Base-by-base conservation (phyloP, 2,329 filamentous ascomycete genomes). In the Aotearoamyces nothofagi region DNA sequence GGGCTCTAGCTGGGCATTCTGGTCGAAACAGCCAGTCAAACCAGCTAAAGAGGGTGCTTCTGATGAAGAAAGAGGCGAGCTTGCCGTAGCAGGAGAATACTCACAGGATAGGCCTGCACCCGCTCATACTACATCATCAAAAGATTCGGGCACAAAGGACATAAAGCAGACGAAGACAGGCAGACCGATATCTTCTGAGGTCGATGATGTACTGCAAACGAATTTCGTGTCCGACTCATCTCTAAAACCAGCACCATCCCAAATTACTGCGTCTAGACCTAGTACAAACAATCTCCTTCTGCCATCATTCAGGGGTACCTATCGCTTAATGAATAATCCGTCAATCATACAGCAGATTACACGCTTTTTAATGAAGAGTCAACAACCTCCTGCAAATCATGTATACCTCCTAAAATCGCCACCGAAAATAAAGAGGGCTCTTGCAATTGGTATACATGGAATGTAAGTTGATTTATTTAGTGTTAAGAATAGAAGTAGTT, bases 371-470 rank as follows among this genome's bases (percentile, higher is more conserved):
- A 54, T 74, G 8, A 57, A 64, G 16, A 60, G 63, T 2, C 60
- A 63, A 23, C 66, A 74, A 27, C 51, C 63, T 5, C 60, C 69
- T 3, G 63, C 63, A 10, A 74, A 69, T 27, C 80, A 94, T 49
- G 71, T 94, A 4, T 77, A 72, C 39, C 66, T 82, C 17, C 56
- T 71, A 5, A 73, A 72, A 24, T 69, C 79, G 5, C 62, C 70
- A 0, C 78, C 72, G 1, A 78, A 68, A 39, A 72, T 96, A 26
- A 82, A 72, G 45, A 90, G 78, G 40, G 90, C 90, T 9, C 64
- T 98, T 4, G 84, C 86, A 1, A 93, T 98, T 40, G 90, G 90
- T 22, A 73, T 98, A 1, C 90, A 98, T 51, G 90, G 90, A 1
- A 78, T 92, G 35, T n/a, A n/a, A n/a, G n/a, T n/a, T n/a, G n/a